Evolutionary conservation across 345 rosid genomes (phyloP).

Genomic region (Moringa oleifera): DNA sequence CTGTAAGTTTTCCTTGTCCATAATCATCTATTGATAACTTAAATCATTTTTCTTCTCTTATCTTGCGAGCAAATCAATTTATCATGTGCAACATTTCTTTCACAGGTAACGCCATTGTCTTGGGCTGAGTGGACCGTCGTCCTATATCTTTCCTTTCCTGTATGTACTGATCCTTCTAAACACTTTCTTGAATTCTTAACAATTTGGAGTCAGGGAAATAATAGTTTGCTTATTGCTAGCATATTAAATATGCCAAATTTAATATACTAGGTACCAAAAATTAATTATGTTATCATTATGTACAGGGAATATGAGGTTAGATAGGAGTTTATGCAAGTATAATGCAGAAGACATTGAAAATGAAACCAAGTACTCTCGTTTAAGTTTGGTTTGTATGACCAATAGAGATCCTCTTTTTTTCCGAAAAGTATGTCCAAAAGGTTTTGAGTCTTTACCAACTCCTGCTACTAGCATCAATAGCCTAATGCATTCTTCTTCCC

Average conservation of each 20-base stretch:
- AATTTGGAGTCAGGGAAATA: neutral
- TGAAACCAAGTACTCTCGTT: too few relatives aligned
- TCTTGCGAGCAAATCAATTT: constrained; percentile 5
- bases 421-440: too few relatives aligned
- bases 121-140: constrained; percentile 88
- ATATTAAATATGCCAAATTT: too few relatives aligned
- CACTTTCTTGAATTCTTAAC: too few relatives aligned
- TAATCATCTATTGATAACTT: constrained; percentile 10
- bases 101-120: constrained; percentile 90
- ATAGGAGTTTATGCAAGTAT: neutral
- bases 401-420: too few relatives aligned
- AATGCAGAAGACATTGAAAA: neutral
- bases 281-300: too few relatives aligned
- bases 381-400: too few relatives aligned
- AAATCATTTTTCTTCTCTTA: constrained; percentile 2
- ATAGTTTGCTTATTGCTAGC: neutral
- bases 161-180: constrained; percentile 32
- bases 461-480: too few relatives aligned
- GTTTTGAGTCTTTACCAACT: too few relatives aligned
- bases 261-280: too few relatives aligned
- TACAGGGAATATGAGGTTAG: neutral
- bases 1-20: constrained; percentile 51
- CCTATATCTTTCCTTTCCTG: constrained; percentile 94
- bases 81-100: constrained; percentile 21
- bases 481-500: too few relatives aligned